Percentiles rank a stretch among this genome's conserved stretches.
These are phyloP conservation scores for Colletotrichum sp. DNA, from an alignment of 2,329 filamentous ascomycete genomes.

Conservation along the genomic window DNA sequence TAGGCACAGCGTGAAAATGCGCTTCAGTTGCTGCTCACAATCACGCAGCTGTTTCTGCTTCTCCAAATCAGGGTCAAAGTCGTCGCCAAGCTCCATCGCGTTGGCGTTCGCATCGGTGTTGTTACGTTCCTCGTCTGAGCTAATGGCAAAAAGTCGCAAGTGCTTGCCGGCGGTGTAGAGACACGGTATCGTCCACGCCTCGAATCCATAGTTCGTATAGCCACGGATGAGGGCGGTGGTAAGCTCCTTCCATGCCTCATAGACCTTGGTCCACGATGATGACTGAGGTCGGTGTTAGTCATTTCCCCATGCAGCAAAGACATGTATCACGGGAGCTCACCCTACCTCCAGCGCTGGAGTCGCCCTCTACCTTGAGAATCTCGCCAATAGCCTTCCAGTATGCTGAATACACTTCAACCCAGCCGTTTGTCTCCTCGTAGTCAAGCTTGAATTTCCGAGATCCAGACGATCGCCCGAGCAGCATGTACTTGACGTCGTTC, in stretches of 20 bases:
- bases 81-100: conserved; percentile 66
- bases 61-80: conserved; percentile 77
- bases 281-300: conserved; percentile 2
- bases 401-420: conserved; percentile 82
- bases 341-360: conserved; percentile 34
- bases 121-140: conserved; percentile 76
- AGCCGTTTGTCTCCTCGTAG: conserved; percentile 76
- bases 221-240: conserved; percentile 79
- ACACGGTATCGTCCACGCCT: conserved; percentile 91
- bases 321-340: conserved; percentile 25
- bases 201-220: conserved; percentile 77
- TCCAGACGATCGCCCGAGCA: conserved; percentile 53
- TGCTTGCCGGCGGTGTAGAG: conserved; percentile 89
- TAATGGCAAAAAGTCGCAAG: conserved; percentile 86
- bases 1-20: conserved; percentile 89
- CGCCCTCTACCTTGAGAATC: conserved; percentile 70
- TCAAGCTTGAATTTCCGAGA: conserved; percentile 57
- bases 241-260: conserved; percentile 88
- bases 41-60: conserved; percentile 90
- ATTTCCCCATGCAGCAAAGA: not conserved
- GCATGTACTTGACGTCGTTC: conserved; percentile 75
- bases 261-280: conserved; percentile 81
- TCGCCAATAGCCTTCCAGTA: conserved; percentile 86
- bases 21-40: conserved; percentile 87
- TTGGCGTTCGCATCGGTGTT: conserved; percentile 40